Conservation (phyloP, 148 eudicot species). For the Chenopodium album region DNA sequence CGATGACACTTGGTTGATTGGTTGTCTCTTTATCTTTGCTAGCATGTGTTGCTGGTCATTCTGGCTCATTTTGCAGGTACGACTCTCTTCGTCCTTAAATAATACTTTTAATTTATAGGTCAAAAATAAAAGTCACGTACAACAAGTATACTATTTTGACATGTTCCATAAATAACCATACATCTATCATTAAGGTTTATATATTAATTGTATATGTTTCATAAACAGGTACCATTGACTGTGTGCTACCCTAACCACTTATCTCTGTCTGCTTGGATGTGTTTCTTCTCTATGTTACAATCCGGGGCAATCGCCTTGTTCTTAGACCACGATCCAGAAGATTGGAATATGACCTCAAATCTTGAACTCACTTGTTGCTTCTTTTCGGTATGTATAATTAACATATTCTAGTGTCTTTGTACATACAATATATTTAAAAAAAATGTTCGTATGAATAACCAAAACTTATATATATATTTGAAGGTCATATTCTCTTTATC, state of each 20-base stretch:
- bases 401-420: too few relatives aligned
- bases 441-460: too few relatives aligned
- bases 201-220: too few relatives aligned
- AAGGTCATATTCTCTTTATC: too few relatives aligned
- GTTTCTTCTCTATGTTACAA: constrained; percentile 62
- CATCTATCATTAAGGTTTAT: too few relatives aligned
- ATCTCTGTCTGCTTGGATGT: constrained; percentile 71
- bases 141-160: too few relatives aligned
- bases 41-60: constrained; percentile 65
- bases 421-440: too few relatives aligned
- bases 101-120: too few relatives aligned
- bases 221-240: constrained; percentile 50
- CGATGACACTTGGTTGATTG: constrained; percentile 58
- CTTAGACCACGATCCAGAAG: constrained; percentile 40
- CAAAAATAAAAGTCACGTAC: too few relatives aligned
- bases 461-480: too few relatives aligned
- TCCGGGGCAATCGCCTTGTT: constrained; percentile 47
- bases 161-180: too few relatives aligned
- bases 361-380: constrained; percentile 47
- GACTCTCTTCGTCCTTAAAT: not conserved
- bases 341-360: constrained; percentile 58
- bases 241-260: constrained; percentile 55
- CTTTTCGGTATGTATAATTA: constrained; percentile 43
- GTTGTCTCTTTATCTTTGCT: constrained; percentile 60
- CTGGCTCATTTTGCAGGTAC: constrained; percentile 89